phyloP scores from a whole-genome alignment of 495 filamentous ascomycete species.

The Penicillium lagena region DNA sequence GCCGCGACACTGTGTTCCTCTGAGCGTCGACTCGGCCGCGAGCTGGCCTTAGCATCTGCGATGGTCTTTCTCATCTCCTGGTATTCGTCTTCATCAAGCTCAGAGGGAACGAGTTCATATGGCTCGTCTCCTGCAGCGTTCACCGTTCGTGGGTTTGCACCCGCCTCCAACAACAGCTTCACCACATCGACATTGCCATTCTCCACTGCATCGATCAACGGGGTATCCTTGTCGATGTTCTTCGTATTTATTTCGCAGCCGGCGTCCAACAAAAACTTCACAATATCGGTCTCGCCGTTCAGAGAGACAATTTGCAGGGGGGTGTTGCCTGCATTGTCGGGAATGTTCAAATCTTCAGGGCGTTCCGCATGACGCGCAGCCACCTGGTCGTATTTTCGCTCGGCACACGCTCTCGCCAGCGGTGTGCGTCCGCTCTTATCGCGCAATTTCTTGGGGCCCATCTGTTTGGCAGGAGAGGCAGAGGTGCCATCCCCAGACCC shows the following conservation, averaged over 20 bases:
- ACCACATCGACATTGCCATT: constrained; percentile 92
- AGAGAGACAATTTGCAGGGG: constrained; percentile 88
- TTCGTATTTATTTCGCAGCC: constrained; percentile 79
- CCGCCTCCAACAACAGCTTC: constrained; percentile 71
- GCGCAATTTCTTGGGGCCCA: constrained; percentile 71
- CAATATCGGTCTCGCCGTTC: constrained; percentile 74
- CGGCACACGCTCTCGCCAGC: constrained; percentile 76
- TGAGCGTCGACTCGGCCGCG: constrained; percentile 50
- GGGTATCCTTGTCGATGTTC: constrained; percentile 82
- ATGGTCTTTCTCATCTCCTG: constrained; percentile 46
- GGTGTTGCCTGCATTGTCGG: constrained; percentile 90
- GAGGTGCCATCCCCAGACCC: constrained; percentile 49
- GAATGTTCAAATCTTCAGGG: constrained; percentile 78
- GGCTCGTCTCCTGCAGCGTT: constrained; percentile 86
- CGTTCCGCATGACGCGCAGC: constrained; percentile 64
- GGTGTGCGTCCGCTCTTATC: constrained; percentile 82
- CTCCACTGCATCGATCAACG: constrained; percentile 90
- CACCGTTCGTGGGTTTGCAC: constrained; percentile 80
- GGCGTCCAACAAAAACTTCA: constrained; percentile 61
- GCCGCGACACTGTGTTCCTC: constrained; percentile 55
- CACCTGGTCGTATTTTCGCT: constrained; percentile 65
- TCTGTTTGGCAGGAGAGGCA: constrained; percentile 58
- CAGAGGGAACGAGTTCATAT: constrained; percentile 69
- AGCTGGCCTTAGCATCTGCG: constrained; percentile 39
- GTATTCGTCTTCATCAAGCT: constrained; percentile 66